Evolutionary conservation across 306 rosid species (phyloP).

Genomic region (Casuarina cunninghamiana): DNA sequence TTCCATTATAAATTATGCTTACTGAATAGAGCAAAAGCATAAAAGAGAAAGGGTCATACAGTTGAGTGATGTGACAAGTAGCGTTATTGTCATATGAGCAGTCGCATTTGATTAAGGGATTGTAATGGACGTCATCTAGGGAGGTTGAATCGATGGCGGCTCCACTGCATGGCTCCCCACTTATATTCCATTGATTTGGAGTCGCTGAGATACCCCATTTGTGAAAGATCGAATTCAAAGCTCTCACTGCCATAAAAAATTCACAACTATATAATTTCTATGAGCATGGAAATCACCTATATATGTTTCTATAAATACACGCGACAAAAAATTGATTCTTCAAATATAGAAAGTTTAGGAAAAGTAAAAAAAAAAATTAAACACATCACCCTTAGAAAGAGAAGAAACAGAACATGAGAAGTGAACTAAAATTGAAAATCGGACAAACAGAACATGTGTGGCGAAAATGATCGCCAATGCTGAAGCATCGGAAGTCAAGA

Average conservation of each 20-base stretch:
- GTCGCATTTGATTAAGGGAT: background rate
- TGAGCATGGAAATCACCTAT: too few relatives aligned
- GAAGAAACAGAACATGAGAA: too few relatives aligned
- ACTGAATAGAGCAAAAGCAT: background rate
- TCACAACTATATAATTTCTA: background rate
- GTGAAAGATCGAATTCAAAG: background rate
- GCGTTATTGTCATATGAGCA: background rate
- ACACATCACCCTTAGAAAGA: too few relatives aligned
- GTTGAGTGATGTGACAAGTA: conserved; percentile 3
- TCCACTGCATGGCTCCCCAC: background rate
- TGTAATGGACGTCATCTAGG: background rate
- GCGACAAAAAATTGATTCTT: too few relatives aligned
- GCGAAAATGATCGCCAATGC: too few relatives aligned
- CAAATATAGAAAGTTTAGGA: too few relatives aligned
- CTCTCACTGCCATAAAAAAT: background rate
- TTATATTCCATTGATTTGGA: background rate
- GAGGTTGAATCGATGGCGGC: background rate
- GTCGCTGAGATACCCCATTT: background rate
- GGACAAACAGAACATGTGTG: too few relatives aligned
- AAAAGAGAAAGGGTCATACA: background rate
- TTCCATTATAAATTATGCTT: too few relatives aligned
- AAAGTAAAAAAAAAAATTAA: too few relatives aligned
- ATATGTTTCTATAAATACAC: too few relatives aligned
- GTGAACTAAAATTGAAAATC: too few relatives aligned
- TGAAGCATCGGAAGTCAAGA: too few relatives aligned